Percentiles rank a stretch among this genome's conserved stretches.
Conservation (phyloP, 2,329 filamentous ascomycete species). For the Cercospora zeae-maydis region DNA sequence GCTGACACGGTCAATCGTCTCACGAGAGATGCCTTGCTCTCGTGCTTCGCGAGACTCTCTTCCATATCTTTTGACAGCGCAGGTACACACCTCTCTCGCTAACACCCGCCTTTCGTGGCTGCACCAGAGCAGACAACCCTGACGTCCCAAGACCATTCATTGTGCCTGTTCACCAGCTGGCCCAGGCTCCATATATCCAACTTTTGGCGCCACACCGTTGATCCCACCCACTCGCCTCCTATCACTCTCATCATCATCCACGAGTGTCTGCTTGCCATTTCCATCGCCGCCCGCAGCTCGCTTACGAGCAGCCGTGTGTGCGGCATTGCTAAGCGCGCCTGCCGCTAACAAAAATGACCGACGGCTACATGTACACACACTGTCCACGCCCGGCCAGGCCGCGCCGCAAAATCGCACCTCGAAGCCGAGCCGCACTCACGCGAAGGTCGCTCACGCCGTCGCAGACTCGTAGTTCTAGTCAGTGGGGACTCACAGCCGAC, state of each 20-base stretch:
- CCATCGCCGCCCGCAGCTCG: neutral
- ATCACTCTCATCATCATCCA: neutral
- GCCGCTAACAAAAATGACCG: neutral
- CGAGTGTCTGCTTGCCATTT: neutral
- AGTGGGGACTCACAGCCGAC: neutral
- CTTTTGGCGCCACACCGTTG: neutral
- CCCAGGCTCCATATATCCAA: neutral
- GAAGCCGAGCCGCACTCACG: neutral
- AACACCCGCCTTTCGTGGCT: conserved; percentile 3
- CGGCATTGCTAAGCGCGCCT: neutral
- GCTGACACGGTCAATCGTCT: neutral
- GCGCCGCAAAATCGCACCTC: neutral
- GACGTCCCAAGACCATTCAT: neutral
- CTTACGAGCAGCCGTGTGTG: neutral
- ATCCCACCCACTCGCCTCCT: neutral
- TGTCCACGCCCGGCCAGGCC: neutral
- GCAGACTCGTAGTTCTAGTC: neutral
- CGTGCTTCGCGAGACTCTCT: neutral
- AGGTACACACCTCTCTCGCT: conserved; percentile 3
- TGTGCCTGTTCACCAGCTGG: conserved; percentile 4
- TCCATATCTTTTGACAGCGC: conserved; percentile 7
- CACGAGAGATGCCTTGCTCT: conserved; percentile 1
- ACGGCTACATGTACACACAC: neutral
- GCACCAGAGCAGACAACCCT: neutral
- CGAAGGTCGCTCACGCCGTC: neutral